Evolutionary conservation across 2,329 filamentous ascomycete species (phyloP), one percentile per base, ranked within the genome.

Genomic region (Annulohypoxylon truncatum): DNA sequence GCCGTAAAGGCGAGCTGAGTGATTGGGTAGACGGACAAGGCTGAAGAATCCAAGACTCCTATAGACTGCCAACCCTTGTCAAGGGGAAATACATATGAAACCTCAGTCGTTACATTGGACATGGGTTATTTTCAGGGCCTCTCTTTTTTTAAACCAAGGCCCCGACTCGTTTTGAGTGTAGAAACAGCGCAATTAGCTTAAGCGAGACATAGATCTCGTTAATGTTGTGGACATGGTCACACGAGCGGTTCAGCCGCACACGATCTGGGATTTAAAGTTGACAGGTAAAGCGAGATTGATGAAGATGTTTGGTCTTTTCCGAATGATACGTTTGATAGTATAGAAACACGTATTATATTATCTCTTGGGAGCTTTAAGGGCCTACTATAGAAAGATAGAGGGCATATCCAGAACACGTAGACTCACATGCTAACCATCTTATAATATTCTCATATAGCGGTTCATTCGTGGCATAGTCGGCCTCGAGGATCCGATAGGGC

Each of bases 51-150:
- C 57, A 67, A 69, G 68, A 61, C 68, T 12, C 29, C 28, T 54
- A 57, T 66, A 66, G 62, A 65, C 60, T 15, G 54, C 9, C 20
- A 44, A 58, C 58, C 68, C 66, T 56, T 47, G 66, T 66, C 53
- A 52, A 66, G 57, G 65, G 62, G 47, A 42, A 42, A 47, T 52
- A 28, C 26, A 64, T 55, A 57, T 69, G 68, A 71, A 69, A 71
- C 68, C 51, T 42, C 29, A 67, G 24, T 33, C 46, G 68, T 71
- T 64, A 61, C 67, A 59, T 24, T 60, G 40, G 18, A 65, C 50
- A 58, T 24, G 48, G 61, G 31, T 62, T 42, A 20, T 63, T 13
- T 22, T 38, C n/a, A 61, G 22, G 46, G 29, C 8, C 2, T 50
- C 18, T 28, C 44, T 61, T 61, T 62, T 65, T 67, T 63, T 59